Base-by-base conservation (phyloP, 2,329 filamentous ascomycete species). In the Beauveria asiatica region DNA sequence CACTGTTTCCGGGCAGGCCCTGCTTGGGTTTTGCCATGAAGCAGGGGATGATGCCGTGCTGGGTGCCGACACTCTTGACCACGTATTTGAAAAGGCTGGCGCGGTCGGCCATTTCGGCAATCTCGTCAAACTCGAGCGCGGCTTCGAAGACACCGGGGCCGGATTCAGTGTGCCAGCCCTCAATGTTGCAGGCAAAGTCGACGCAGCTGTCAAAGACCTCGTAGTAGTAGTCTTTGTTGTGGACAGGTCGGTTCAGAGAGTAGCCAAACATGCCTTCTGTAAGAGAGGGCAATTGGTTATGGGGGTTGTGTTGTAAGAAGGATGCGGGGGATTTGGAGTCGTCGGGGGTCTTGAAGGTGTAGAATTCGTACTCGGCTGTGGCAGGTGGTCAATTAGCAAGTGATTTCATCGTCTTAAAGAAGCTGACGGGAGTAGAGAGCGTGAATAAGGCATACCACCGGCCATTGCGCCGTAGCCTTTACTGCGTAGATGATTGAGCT, bases 21-120 rank as follows among this genome's bases (percentile, higher is more conserved):
- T 95, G 84, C 65, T 89, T 86, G 3, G 94, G 94, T 75, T 99
- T 99, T 17, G 94, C 94, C 94, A 99, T 99, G 79, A 99, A 99
- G 74, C 90, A 96, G 0, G 94, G 94, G 0, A 91, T 96, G 70
- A 99, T 96, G 65, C 90, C 91, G 71, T 92, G 90, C 70, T 90
- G 88, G 60, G 85, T 88, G 49, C 90, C 90, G 44, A 96, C 84
- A 10, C 90, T 92, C 76, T 96, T 97, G 65, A 96, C 92, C 21
- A 89, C 86, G 67, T 96, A 90, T 81, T 99, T 99, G 85, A 97
- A 99, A 41, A 99, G 78, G 33, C 87, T 87, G 27, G 92, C 92
- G 66, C 89, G 88, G 73, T 99, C 94, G 1, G 94, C 94, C 90
- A 97, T 97, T 65, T 88, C 82, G 41, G 83, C 83, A 64, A 94